phyloP scores from a whole-genome alignment of 495 filamentous ascomycete species.

The Aspergillus nanangensis region DNA sequence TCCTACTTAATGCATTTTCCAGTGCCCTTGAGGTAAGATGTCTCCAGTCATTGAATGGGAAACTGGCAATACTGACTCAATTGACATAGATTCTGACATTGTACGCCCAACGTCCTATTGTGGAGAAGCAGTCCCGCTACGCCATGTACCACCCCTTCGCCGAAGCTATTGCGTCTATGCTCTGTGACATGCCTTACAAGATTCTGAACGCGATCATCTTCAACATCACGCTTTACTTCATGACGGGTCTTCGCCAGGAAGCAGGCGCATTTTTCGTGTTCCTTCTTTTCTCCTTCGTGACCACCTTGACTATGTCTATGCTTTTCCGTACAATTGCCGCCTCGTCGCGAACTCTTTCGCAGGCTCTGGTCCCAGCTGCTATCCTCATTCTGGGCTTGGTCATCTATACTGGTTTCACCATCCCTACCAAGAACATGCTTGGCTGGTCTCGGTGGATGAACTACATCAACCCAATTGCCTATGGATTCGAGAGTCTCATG shows the following conservation, averaged over 20 bases:
- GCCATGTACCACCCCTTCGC: constrained; percentile 64
- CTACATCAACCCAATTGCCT: constrained; percentile 46
- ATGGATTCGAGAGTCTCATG: constrained; percentile 48
- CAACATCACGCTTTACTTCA: constrained; percentile 59
- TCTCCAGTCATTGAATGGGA: background rate
- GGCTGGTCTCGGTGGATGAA: constrained; percentile 54
- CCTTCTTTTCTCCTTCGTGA: constrained; percentile 51
- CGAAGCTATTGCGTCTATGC: constrained; percentile 57
- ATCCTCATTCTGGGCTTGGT: constrained; percentile 48
- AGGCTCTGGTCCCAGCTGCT: constrained; percentile 49
- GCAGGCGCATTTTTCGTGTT: constrained; percentile 56
- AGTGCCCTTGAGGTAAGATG: constrained; percentile 66
- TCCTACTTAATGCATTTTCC: constrained; percentile 84
- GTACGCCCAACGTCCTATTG: constrained; percentile 60
- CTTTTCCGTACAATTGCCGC: constrained; percentile 50
- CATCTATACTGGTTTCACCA: constrained; percentile 51
- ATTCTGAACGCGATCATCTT: constrained; percentile 47
- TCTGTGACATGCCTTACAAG: constrained; percentile 60
- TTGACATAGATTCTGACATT: constrained; percentile 52
- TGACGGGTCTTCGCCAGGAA: constrained; percentile 49
- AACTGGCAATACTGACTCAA: constrained; percentile 5
- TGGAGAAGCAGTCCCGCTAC: constrained; percentile 64
- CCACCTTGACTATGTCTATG: constrained; percentile 58
- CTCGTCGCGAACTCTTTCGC: constrained; percentile 46
- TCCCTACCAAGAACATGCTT: constrained; percentile 47